Evolutionary conservation across 345 rosid species (phyloP).

Genomic region (Acer yangbiense): DNA sequence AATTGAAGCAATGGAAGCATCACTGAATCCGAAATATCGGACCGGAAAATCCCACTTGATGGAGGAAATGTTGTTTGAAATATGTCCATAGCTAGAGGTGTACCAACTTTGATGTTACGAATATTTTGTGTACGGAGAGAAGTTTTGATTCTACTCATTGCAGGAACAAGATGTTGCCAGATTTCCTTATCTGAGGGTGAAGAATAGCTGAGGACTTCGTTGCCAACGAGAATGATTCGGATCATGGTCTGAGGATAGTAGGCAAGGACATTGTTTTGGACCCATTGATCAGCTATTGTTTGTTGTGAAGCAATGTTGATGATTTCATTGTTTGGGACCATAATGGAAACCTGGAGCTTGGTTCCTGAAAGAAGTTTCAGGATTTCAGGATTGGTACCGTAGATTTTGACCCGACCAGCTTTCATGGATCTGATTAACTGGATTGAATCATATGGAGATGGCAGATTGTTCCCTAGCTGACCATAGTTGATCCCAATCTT

Average conservation of each 20-base stretch:
- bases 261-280: slow-evolving; percentile 46
- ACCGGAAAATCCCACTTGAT: slow-evolving; percentile 56
- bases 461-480: slow-evolving; percentile 55
- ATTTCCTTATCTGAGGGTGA: slow-evolving; percentile 37
- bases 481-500: slow-evolving; percentile 56
- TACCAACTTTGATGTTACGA: slow-evolving; percentile 62
- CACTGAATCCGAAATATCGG: slow-evolving; percentile 50
- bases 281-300: slow-evolving; percentile 49
- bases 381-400: slow-evolving; percentile 59
- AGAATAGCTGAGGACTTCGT: slow-evolving; percentile 64
- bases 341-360: slow-evolving; percentile 53
- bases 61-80: slow-evolving; percentile 65
- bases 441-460: slow-evolving; percentile 53
- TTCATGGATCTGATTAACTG: slow-evolving; percentile 47
- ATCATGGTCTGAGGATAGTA: slow-evolving; percentile 58
- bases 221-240: slow-evolving; percentile 63
- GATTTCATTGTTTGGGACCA: slow-evolving; percentile 67
- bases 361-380: slow-evolving; percentile 51
- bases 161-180: slow-evolving; percentile 63
- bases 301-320: slow-evolving; percentile 45
- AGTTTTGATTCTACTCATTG: slow-evolving; percentile 55
- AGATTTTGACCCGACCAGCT: slow-evolving; percentile 59
- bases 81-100: slow-evolving; percentile 77
- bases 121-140: slow-evolving; percentile 46
- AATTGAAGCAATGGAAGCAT: slow-evolving; percentile 61